Evolutionary conservation across 1,284 basidiomycete genomes (phyloP), one percentile per base, ranked within the genome.

Genomic region (Inonotus obliquus): DNA sequence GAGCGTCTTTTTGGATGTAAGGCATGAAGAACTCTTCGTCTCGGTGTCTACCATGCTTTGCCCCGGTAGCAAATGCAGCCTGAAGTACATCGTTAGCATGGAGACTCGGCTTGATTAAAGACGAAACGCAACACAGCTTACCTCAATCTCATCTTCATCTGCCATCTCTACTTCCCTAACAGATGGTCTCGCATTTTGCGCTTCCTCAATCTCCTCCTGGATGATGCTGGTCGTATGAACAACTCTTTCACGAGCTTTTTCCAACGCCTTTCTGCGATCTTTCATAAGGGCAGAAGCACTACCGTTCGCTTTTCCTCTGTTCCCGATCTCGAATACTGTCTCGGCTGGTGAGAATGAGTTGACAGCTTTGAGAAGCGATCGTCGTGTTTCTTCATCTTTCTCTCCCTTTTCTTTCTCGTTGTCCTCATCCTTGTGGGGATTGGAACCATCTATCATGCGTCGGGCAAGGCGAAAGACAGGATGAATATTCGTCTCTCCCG

Each of bases 21-120:
- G 90, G 90, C 81, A 99, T 86, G 75, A 95, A 99, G 72, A 94
- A 97, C 54, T 91, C 86, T 1, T 86, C 82, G 69, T 99, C 96
- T 19, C 86, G 83, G 75, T 82, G 97, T 53, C 75, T 78, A 5
- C 72, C 72, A 29, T 75, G 76, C 64, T 81, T 82, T 67, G 79
- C 81, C 61, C 72, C 76, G 32, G 79, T 74, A 39, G 89, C 83
- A 66, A 94, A 94, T n/a, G 88, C 87, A 44, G 82, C 85, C 92
- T 94, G 65, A 29, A 39, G 38, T 53, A 21, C 41, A 9, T 41
- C n/a, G 2, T 0, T 52, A 4, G 11, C 4, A 9, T 35, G 11
- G 6, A 25, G 21, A 51, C 25, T 10, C 13, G 10, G 38, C 38
- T 39, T 13, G 38, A 39, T 13, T n/a, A 17, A 48, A 59, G 53